A percentile compares a stretch with the other conserved stretches of the same genome.
Evolutionary conservation across 2,329 filamentous ascomycete species (phyloP).

Genomic region (Neonectria coccinea): DNA sequence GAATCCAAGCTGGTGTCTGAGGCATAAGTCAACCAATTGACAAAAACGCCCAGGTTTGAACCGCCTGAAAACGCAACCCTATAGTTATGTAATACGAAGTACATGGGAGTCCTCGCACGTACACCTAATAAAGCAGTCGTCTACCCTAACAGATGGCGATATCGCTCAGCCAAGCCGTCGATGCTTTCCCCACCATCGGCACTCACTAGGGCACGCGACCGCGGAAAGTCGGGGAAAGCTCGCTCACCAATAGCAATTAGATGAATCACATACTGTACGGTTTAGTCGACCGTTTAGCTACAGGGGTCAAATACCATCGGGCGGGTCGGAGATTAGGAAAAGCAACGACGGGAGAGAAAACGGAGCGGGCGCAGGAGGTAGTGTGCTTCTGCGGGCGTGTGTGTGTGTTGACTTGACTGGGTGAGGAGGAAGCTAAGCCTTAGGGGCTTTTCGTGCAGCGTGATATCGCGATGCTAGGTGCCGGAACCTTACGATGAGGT

Average conservation of each 20-base stretch:
- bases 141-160: neutral
- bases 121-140: neutral
- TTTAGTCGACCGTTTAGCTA: constrained; percentile 6
- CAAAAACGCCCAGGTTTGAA: neutral
- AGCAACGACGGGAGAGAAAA: constrained; percentile 9
- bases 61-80: neutral
- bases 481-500: constrained; percentile 3
- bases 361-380: constrained; percentile 10
- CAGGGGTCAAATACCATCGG: constrained; percentile 7
- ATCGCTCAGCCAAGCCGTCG: neutral
- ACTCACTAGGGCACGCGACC: neutral
- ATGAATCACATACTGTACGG: constrained; percentile 6
- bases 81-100: too few relatives aligned
- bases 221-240: neutral
- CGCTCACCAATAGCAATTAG: neutral
- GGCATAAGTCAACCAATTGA: neutral
- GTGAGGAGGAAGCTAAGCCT: constrained; percentile 10
- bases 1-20: neutral
- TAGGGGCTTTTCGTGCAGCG: constrained; percentile 15
- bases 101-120: neutral
- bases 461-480: constrained; percentile 21
- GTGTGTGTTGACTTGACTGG: constrained; percentile 1
- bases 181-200: neutral
- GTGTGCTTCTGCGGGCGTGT: neutral
- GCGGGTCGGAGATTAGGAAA: constrained; percentile 15